phyloP scores from a whole-genome alignment of 352 stramenopile genomes.

The Pythium brachiatum region DNA sequence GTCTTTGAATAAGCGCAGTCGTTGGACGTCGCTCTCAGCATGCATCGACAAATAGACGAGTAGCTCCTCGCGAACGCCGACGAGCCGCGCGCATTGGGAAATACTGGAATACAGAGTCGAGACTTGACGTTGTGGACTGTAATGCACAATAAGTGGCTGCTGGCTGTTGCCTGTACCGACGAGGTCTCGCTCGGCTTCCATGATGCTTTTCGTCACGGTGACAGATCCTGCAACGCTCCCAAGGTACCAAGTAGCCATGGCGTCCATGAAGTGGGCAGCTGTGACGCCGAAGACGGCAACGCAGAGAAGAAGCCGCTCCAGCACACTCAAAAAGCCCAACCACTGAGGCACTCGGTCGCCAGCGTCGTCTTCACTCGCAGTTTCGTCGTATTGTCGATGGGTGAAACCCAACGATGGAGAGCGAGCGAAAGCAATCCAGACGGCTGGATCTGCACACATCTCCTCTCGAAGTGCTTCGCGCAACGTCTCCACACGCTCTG shows the following conservation, averaged over 20 bases:
- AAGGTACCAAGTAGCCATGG: slow-evolving; percentile 8
- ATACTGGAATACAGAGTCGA: slow-evolving; percentile 10
- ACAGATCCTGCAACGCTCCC: not conserved
- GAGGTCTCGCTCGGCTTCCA: slow-evolving; percentile 1
- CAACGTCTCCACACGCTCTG: not conserved
- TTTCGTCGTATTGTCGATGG: not conserved
- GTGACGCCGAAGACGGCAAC: not conserved
- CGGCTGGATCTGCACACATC: not conserved
- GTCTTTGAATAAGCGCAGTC: slow-evolving; percentile 6
- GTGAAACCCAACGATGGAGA: not conserved
- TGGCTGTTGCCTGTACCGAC: not conserved
- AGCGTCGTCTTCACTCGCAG: not conserved
- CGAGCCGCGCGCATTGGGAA: not conserved
- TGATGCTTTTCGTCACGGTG: slow-evolving; percentile 3
- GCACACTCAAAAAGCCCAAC: slow-evolving; percentile 2
- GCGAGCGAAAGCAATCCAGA: not conserved
- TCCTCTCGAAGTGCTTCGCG: not conserved
- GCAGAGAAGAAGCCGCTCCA: slow-evolving; percentile 12
- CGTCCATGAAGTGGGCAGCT: slow-evolving; percentile 4
- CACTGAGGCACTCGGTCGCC: not conserved
- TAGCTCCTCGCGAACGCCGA: slow-evolving; percentile 16
- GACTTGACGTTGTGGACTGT: slow-evolving; percentile 8
- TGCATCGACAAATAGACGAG: slow-evolving; percentile 15
- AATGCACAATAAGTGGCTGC: slow-evolving; percentile 1
- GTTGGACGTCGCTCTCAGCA: not conserved